phyloP scores from a whole-genome alignment of 2,329 filamentous ascomycete species.

The Teratosphaeria destructans region DNA sequence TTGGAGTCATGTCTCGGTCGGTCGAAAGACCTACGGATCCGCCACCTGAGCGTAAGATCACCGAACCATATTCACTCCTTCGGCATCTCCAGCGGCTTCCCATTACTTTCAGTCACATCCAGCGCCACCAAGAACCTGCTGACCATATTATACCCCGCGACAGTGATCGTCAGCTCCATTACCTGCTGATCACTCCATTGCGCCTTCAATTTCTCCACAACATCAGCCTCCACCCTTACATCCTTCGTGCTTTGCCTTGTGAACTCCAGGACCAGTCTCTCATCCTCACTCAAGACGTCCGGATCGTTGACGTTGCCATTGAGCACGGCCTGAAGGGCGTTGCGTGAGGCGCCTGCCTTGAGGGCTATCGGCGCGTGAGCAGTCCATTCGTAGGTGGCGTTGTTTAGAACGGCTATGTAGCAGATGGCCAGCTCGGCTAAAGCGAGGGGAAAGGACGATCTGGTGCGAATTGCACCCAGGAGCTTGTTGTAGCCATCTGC shows the following conservation, averaged over 20 bases:
- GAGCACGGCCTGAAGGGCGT: constrained; percentile 18
- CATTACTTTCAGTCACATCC: constrained; percentile 30
- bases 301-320: constrained; percentile 11
- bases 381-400: constrained; percentile 27
- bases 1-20: neutral
- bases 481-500: constrained; percentile 68
- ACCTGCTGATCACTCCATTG: constrained; percentile 24
- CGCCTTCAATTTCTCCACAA: constrained; percentile 22
- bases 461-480: constrained; percentile 40
- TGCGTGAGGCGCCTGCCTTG: constrained; percentile 19
- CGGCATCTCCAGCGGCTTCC: constrained; percentile 25
- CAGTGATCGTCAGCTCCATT: constrained; percentile 27
- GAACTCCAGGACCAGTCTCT: constrained; percentile 24
- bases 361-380: constrained; percentile 24
- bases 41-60: neutral
- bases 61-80: neutral
- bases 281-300: constrained; percentile 17
- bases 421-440: constrained; percentile 27
- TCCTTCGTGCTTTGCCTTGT: constrained; percentile 25
- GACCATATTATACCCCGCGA: constrained; percentile 30
- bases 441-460: constrained; percentile 21
- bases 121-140: constrained; percentile 28
- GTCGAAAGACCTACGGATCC: neutral
- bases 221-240: constrained; percentile 20
- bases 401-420: constrained; percentile 27